These are phyloP conservation scores for Rhynchosporium secalis DNA, from an alignment of 2,329 filamentous ascomycete genomes.

Conservation along the genomic window DNA sequence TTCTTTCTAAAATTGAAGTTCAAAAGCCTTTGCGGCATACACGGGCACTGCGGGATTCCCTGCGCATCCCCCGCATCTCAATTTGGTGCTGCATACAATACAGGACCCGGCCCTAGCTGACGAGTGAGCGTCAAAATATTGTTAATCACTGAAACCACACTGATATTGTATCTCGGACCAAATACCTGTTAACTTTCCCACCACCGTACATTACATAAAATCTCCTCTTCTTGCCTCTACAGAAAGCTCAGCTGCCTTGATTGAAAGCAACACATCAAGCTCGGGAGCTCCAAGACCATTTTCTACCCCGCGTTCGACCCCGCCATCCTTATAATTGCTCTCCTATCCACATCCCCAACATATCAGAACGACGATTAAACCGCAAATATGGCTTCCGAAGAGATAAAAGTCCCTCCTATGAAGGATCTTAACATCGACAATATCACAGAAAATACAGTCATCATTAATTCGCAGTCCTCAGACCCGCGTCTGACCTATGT, in stretches of 20 bases:
- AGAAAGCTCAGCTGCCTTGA: not conserved
- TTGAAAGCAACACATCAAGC: not conserved
- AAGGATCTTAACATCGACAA: conserved; percentile 77
- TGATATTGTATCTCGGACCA: conserved; percentile 9
- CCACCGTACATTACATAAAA: not conserved
- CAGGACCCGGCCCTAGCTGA: conserved; percentile 7
- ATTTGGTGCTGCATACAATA: not conserved
- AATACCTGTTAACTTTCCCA: not conserved
- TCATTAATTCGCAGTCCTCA: conserved; percentile 70
- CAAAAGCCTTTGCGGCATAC: not conserved
- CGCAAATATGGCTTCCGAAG: conserved; percentile 28
- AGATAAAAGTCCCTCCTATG: conserved; percentile 47
- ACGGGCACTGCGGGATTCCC: not conserved
- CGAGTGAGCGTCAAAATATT: conserved; percentile 12
- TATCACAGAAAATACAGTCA: conserved; percentile 73
- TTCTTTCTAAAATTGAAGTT: not conserved
- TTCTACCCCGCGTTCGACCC: conserved; percentile 9
- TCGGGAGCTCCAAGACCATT: not conserved
- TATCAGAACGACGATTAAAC: not conserved
- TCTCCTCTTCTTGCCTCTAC: not conserved
- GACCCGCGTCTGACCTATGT: conserved; percentile 69
- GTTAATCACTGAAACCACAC: conserved; percentile 9
- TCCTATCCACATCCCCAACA: not conserved
- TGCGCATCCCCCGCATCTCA: conserved; percentile 1
- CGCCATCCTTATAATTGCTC: not conserved